Percentiles rank a stretch among this genome's conserved stretches.
These are phyloP conservation scores for Lavandula angustifolia DNA, from an alignment of 257 asterid species.

Conservation along the genomic window DNA sequence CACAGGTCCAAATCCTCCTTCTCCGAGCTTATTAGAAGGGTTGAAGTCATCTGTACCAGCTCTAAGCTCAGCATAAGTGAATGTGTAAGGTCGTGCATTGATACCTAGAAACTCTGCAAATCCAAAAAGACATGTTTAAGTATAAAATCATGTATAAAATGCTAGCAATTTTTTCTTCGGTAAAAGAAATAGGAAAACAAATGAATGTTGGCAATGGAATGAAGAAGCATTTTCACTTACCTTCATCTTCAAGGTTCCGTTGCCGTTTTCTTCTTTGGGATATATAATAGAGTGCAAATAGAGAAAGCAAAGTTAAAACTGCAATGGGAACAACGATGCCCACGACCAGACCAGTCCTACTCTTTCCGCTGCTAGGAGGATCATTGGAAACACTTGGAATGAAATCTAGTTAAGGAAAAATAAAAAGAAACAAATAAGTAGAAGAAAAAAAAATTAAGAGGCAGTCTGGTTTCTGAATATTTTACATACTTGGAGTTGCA, in stretches of 20 bases:
- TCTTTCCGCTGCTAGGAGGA: constrained; percentile 49
- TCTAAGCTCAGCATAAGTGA: constrained; percentile 66
- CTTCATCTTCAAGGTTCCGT: constrained; percentile 50
- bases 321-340: constrained; percentile 56
- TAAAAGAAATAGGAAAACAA: background rate
- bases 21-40: constrained; percentile 78
- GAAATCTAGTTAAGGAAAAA: constrained; percentile 50
- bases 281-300: constrained; percentile 37
- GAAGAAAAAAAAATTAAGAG: background rate
- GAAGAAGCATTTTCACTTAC: constrained; percentile 34
- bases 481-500: constrained; percentile 57
- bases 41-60: constrained; percentile 67
- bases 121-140: background rate
- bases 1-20: constrained; percentile 95
- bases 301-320: constrained; percentile 40
- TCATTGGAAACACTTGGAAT: constrained; percentile 50
- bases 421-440: background rate
- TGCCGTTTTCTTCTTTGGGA: constrained; percentile 47
- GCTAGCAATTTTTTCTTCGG: background rate
- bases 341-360: constrained; percentile 56
- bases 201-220: background rate
- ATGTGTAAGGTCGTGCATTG: constrained; percentile 76
- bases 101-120: constrained; percentile 68
- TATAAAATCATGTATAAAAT: background rate
- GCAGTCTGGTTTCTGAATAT: background rate